Evolutionary conservation across 306 rosid genomes (phyloP), one percentile per base, ranked within the genome.

Genomic region (Prosopis cineraria): DNA sequence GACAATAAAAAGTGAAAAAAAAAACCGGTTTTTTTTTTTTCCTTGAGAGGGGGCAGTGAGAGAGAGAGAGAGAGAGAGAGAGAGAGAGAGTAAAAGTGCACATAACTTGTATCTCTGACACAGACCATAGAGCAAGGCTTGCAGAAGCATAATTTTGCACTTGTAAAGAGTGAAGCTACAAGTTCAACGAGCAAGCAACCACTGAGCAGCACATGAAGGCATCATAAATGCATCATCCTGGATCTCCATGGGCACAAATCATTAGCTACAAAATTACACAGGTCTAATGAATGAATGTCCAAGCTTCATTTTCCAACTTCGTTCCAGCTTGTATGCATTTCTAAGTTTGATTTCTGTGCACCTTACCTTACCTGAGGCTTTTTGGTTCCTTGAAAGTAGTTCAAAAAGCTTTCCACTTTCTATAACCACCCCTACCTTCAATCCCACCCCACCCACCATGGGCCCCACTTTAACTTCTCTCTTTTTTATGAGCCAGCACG

Each of bases 191-290:
- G 40, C 60, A 63, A 62, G 40, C 60, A 63, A 62, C 71, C 55
- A 43, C 65, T 33, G 66, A 79, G 79, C 30, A 67, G 78, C 75
- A 60, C 68, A 58, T 37, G 40, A 56, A 58, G 74, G 67, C 73
- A 31, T 74, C 73, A 56, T 27, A 74, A 74, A 70, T 82, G 78
- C 71, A 68, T 80, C 73, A 20, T 73, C 72, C 63, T 64, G 82
- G 74, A 45, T 75, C 70, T 40, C 78, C 75, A 60, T 55, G 70
- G 59, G 71, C 75, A 78, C 81, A 70, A 71, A 52, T 74, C 62
- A 85, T 71, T 29, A 30, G 84, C 82, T 44, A 63, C 53, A 53
- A 70, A 81, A 81, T 62, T 73, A 25, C 55, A 73, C 63, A 73
- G 30, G 40, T 62, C 56, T 59, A 66, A 37, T 12, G 63, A 68